Percentiles rank a stretch among this genome's conserved stretches.
Conservation (phyloP, 2,329 filamentous ascomycete genomes). For the Lachnellula occidentalis region DNA sequence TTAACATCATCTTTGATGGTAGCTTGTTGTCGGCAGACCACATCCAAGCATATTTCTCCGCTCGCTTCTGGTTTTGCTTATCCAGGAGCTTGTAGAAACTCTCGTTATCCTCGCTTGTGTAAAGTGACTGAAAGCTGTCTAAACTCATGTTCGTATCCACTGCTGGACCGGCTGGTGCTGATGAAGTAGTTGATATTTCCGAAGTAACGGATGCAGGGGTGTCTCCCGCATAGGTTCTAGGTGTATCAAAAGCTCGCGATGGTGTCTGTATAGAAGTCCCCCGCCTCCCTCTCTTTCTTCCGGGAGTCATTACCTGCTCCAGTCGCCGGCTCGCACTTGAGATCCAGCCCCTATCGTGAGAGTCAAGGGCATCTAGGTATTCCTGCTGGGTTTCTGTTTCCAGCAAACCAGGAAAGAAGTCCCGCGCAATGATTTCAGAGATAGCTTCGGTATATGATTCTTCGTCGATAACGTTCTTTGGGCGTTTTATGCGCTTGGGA, state of each 20-base stretch:
- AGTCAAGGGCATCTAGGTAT: constrained; percentile 86
- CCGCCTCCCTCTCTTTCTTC: constrained; percentile 39
- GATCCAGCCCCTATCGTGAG: constrained; percentile 81
- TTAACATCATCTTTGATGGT: constrained; percentile 70
- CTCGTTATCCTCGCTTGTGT: constrained; percentile 97
- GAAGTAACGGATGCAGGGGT: constrained; percentile 61
- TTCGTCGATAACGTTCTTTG: constrained; percentile 83
- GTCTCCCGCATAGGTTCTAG: constrained; percentile 62
- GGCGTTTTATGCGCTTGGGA: constrained; percentile 89
- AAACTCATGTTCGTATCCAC: constrained; percentile 77
- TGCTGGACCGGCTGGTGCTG: constrained; percentile 38
- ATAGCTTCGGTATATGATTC: constrained; percentile 87
- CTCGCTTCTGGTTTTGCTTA: constrained; percentile 77
- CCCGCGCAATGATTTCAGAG: constrained; percentile 89
- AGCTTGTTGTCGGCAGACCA: constrained; percentile 84
- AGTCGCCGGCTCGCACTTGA: constrained; percentile 68
- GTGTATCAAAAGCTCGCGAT: constrained; percentile 46
- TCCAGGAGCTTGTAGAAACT: constrained; percentile 92
- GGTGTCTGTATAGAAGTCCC: constrained; percentile 31
- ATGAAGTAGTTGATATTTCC: constrained; percentile 30
- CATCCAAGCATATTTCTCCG: constrained; percentile 83
- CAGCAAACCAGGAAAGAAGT: constrained; percentile 90
- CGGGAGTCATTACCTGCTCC: constrained; percentile 76
- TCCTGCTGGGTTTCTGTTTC: constrained; percentile 86
- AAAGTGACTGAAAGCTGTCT: constrained; percentile 80